These are phyloP conservation scores for Inga laurina DNA, from an alignment of 306 rosid species.

Conservation along the genomic window DNA sequence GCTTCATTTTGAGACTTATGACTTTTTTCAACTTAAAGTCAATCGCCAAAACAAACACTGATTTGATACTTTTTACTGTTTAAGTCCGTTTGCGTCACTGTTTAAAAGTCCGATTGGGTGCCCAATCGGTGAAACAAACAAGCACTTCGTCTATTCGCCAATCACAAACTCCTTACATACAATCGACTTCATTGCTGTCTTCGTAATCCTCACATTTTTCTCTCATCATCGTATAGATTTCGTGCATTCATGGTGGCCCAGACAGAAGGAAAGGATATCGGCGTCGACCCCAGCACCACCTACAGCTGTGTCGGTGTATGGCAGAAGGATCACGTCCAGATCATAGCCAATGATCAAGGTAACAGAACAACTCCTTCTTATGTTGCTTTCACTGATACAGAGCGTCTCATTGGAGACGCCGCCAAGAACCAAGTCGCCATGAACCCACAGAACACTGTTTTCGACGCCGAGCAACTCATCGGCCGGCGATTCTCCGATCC, in stretches of 20 bases:
- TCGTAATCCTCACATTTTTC: not conserved
- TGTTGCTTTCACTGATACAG: not conserved
- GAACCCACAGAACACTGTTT: not conserved
- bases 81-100: too few species aligned
- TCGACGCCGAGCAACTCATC: not conserved
- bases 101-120: too few species aligned
- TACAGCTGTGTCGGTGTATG: not conserved
- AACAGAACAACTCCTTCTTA: not conserved
- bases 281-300: not conserved
- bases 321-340: not conserved
- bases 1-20: too few species aligned
- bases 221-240: not conserved
- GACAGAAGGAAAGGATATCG: not conserved
- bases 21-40: too few species aligned
- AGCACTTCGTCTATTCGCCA: not conserved
- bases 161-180: not conserved
- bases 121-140: too few species aligned
- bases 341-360: too few species aligned
- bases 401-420: not conserved
- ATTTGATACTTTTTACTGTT: too few species aligned
- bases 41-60: too few species aligned
- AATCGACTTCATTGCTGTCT: not conserved
- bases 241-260: not conserved
- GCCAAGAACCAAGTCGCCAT: not conserved
- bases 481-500: not conserved